Conservation (phyloP, 495 filamentous ascomycete species). For the Hypoxylon crocopeplum region DNA sequence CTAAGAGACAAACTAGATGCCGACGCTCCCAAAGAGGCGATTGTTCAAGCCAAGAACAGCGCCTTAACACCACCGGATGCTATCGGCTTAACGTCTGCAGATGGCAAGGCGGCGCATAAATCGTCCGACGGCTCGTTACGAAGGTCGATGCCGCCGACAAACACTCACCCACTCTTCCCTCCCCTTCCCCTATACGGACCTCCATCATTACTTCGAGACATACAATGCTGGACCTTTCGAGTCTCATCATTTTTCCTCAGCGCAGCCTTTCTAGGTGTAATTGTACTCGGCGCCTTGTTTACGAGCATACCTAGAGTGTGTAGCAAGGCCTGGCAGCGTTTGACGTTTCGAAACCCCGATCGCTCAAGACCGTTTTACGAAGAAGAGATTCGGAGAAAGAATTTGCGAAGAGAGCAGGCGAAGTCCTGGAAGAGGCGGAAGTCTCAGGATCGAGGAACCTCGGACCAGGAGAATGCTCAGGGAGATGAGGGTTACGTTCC, state of each 20-base stretch:
- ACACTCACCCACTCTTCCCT: constrained; percentile 86
- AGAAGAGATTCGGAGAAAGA: constrained; percentile 64
- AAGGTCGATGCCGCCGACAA: constrained; percentile 61
- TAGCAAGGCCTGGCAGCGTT: constrained; percentile 52
- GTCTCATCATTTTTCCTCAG: constrained; percentile 75
- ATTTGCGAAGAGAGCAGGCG: constrained; percentile 61
- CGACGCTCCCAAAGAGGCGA: constrained; percentile 19
- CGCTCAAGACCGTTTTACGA: constrained; percentile 68
- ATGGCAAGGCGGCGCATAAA: constrained; percentile 16
- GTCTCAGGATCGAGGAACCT: constrained; percentile 33
- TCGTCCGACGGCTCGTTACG: constrained; percentile 46
- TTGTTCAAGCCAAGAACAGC: constrained; percentile 12
- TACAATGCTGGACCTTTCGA: constrained; percentile 71
- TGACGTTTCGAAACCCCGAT: constrained; percentile 64
- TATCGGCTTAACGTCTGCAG: constrained; percentile 7
- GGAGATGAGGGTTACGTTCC: constrained; percentile 66
- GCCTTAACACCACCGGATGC: constrained; percentile 4
- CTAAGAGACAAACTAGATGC: constrained; percentile 60
- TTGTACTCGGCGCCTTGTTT: constrained; percentile 75
- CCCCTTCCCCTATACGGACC: constrained; percentile 85
- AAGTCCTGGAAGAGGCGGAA: constrained; percentile 65
- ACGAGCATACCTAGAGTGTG: constrained; percentile 62
- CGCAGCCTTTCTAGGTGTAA: constrained; percentile 73
- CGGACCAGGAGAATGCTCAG: constrained; percentile 49
- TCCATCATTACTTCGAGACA: constrained; percentile 63